A percentile compares a stretch with the other conserved stretches of the same genome.
phyloP scores from a whole-genome alignment of 345 rosid genomes.

The Eucalyptus erythrocorys region DNA sequence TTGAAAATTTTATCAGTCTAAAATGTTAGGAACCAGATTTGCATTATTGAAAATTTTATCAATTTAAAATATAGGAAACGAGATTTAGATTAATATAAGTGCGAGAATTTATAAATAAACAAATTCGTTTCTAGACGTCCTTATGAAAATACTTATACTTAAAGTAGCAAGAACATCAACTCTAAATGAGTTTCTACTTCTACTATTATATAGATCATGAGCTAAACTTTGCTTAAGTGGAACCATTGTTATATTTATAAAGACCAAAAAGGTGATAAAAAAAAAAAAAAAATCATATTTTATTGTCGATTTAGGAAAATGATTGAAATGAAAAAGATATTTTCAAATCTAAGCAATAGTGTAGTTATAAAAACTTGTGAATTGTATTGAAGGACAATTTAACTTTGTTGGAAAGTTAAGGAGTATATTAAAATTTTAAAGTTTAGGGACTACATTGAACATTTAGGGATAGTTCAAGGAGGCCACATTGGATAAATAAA shows the following conservation, averaged over 20 bases:
- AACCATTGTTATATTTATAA: neutral
- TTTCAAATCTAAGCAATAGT: neutral
- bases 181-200: neutral
- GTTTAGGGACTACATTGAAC: neutral
- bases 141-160: neutral
- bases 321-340: neutral
- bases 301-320: neutral
- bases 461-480: neutral
- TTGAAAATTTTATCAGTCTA: neutral
- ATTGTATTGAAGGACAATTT: neutral
- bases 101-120: neutral
- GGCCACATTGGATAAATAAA: neutral
- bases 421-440: neutral
- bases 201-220: neutral
- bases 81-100: neutral
- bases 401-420: neutral
- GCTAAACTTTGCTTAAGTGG: neutral
- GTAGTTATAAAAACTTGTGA: neutral
- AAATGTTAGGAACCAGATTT: neutral
- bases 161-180: neutral
- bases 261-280: neutral
- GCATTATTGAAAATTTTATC: neutral
- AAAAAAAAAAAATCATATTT: neutral
- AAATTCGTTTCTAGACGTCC: neutral
- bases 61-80: neutral